A percentile compares a stretch with the other conserved stretches of the same genome.
Evolutionary conservation across 2,329 filamentous ascomycete species (phyloP).

Genomic region (Penicillium sumatraense): DNA sequence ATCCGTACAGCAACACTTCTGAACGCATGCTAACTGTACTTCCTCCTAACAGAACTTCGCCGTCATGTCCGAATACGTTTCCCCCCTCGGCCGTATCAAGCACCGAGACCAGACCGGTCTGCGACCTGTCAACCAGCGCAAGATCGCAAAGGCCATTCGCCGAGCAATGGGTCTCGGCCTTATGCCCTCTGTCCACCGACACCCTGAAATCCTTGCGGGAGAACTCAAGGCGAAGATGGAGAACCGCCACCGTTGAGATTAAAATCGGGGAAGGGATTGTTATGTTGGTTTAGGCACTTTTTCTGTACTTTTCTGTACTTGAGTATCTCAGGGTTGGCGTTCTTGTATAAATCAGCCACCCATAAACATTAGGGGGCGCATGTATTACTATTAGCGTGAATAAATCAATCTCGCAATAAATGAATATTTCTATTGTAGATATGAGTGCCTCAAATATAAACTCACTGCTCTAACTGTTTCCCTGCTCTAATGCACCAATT

Average conservation of each 20-base stretch:
- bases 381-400: constrained; percentile 30
- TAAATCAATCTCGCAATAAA: constrained; percentile 1
- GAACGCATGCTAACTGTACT: constrained; percentile 10
- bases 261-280: too few species aligned
- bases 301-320: background rate
- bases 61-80: constrained; percentile 87
- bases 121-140: constrained; percentile 86
- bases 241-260: constrained; percentile 22
- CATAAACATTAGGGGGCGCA: constrained; percentile 4
- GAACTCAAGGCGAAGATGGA: constrained; percentile 37
- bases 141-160: constrained; percentile 89
- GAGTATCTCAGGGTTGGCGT: constrained; percentile 9
- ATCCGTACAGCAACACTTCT: background rate
- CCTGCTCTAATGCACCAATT: too few species aligned
- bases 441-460: background rate
- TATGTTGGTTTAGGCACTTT: too few species aligned
- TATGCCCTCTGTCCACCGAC: constrained; percentile 86
- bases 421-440: background rate
- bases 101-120: constrained; percentile 76
- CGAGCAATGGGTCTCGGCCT: constrained; percentile 86
- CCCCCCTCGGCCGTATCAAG: constrained; percentile 81
- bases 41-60: constrained; percentile 74
- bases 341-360: constrained; percentile 23
- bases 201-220: constrained; percentile 75
- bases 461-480: background rate